Conservation (phyloP, 768 basidiomycete species). For the Trametes coccinea region DNA sequence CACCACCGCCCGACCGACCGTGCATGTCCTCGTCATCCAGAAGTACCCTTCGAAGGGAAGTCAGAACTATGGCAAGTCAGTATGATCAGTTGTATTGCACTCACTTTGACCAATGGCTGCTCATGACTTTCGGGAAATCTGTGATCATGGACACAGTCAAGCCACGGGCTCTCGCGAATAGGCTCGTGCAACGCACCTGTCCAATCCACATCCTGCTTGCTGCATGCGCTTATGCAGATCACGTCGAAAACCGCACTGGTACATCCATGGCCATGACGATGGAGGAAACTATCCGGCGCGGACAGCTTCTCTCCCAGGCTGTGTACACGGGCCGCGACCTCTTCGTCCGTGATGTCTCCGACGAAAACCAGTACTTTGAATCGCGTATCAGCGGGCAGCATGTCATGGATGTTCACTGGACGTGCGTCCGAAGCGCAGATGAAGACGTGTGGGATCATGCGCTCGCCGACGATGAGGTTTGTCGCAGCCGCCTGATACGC, state of each 20-base stretch:
- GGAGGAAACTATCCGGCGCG: conserved; percentile 23
- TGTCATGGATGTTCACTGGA: conserved; percentile 51
- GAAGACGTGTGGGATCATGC: conserved; percentile 48
- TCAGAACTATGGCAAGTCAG: not conserved
- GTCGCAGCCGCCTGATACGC: conserved; percentile 39
- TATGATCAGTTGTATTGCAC: conserved; percentile 7
- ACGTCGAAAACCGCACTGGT: conserved; percentile 18
- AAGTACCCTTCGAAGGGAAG: conserved; percentile 45
- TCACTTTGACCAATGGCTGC: conserved; percentile 63
- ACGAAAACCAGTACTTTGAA: conserved; percentile 52
- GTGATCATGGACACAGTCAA: not conserved
- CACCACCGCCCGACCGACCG: conserved; percentile 50
- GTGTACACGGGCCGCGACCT: conserved; percentile 21
- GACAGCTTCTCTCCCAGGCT: conserved; percentile 24
- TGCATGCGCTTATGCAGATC: conserved; percentile 15
- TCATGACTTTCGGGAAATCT: conserved; percentile 47
- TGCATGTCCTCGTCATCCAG: conserved; percentile 55
- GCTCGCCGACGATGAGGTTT: conserved; percentile 48
- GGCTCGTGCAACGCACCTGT: not conserved
- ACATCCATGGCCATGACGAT: conserved; percentile 12
- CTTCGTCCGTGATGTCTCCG: conserved; percentile 37
- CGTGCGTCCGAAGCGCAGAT: conserved; percentile 47
- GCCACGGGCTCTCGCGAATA: not conserved
- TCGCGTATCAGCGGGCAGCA: conserved; percentile 48
- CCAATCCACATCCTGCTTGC: conserved; percentile 15